Evolutionary conservation across 2,329 filamentous ascomycete species (phyloP), one percentile per base, ranked within the genome.

Genomic region (Golovinomyces cichoracearum): DNA sequence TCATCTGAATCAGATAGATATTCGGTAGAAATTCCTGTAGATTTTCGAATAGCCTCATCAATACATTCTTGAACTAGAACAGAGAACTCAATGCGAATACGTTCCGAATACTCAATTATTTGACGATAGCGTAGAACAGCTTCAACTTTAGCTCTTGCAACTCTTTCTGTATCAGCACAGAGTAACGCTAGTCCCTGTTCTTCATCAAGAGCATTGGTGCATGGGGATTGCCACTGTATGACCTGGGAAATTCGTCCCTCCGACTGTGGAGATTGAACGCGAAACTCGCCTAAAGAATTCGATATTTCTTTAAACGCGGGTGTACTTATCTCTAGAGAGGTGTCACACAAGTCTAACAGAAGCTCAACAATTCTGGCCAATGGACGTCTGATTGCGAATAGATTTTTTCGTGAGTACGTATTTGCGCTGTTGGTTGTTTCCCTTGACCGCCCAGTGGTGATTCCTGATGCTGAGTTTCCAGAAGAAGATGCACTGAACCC

Each of bases 51-150:
- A 7, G 90, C 90, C 52, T 84, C 85, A 51, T 92, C 80, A 48
- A 98, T 93, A 61, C 90, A 98, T 57, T 94, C 84, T 58, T 95
- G 84, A 2, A 98, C 88, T 50, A 94, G 70, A 23, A 92, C 74
- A 25, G 88, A 81, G 58, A 94, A 93, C 58, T 98, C 90, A 44
- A 94, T 73, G 3, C 92, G 82, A 53, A 98, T 93, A 27, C 92
- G 78, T 64, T 98, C 90, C 0, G 86, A 79, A 61, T 98, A 98
- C 62, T 98, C 90, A 27, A 98, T 78, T 47, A 95, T 93, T 56
- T 80, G 79, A 47, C 88, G 79, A 62, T 95, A 84, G 29, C 90
- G 81, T 54, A 92, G 77, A 5, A 95, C 83, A 4, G 88, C 83
- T 57, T 98, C 90, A 1, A 95, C 83, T 62, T 98, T 98, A 41